phyloP scores from a whole-genome alignment of 2,329 filamentous ascomycete species.

The Blumeria hordei region DNA sequence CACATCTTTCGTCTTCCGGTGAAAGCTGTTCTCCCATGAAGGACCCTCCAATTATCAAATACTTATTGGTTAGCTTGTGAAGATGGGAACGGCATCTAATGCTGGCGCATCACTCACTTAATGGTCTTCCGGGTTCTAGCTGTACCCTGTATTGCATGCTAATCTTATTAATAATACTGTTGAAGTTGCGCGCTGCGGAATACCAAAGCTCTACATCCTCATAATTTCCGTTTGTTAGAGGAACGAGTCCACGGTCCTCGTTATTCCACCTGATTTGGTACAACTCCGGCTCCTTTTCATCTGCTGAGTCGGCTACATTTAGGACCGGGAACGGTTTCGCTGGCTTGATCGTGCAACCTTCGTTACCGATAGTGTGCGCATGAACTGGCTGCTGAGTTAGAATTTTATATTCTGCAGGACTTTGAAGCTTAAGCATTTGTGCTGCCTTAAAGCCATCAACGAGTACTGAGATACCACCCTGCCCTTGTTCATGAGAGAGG shows the following conservation, averaged over 20 bases:
- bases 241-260: conserved; percentile 48
- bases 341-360: conserved; percentile 58
- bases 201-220: conserved; percentile 37
- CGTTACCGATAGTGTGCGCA: conserved; percentile 71
- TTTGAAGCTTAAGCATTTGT: conserved; percentile 26
- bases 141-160: conserved; percentile 58
- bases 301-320: conserved; percentile 26
- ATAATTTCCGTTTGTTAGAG: conserved; percentile 1
- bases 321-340: conserved; percentile 48
- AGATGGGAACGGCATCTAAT: not conserved
- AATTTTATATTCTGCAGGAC: conserved; percentile 28
- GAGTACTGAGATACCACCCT: conserved; percentile 55
- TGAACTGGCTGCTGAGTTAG: conserved; percentile 35
- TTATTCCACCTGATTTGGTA: conserved; percentile 78
- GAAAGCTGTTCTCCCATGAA: conserved; percentile 70
- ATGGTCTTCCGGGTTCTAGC: conserved; percentile 49
- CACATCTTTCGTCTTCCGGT: conserved; percentile 70
- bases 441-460: conserved; percentile 72
- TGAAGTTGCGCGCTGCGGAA: conserved; percentile 49
- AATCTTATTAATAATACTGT: conserved; percentile 38
- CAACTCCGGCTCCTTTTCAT: conserved; percentile 18
- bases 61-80: conserved; percentile 23
- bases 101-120: conserved; percentile 33
- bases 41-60: conserved; percentile 87
- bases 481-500: conserved; percentile 46